Base-by-base conservation (phyloP, 352 stramenopile species). In the Globisporangium nagaii region DNA sequence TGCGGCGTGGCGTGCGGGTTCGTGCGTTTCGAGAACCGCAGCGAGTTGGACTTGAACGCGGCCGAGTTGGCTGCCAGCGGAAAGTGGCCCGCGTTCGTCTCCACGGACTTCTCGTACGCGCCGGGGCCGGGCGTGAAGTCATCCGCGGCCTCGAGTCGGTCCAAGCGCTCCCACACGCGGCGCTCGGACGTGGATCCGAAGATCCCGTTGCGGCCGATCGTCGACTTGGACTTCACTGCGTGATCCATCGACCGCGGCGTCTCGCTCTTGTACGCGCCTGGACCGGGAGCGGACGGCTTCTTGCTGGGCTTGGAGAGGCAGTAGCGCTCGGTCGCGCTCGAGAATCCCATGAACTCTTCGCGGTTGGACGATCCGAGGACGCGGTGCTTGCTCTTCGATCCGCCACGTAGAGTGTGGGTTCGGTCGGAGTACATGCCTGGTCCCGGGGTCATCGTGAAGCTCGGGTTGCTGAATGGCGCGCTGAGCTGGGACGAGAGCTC, bases 121-220 rank as follows among this genome's bases (percentile, higher is more conserved):
- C 80, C 80, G 2, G 80, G 80, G 2, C 74, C 78, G 5, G 80
- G 81, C 1, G 67, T 83, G 20, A 70, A 55, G 12, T 78, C 74
- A 4, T 87, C 62, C 2, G 60, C 47, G 6, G 30, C 37, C 50
- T 85, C 70, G 31, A 73, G 64, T 20, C 60, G 66, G 43, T 82
- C 74, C 30, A 88, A 64, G 3, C 72, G 64, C 7, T 75, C 75
- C 81, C 79, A 91, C 5, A 91, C 63, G 35, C 80, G 73, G n/a
- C 81, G 72, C 56, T 88, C 78, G 1, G 81, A 82, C 2, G 70
- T 91, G 12, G 79, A 79, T n/a, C 81, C 81, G 56, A 91, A 91
- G 17, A 86, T 68, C 27, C 81, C 79, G 41, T 82, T 80, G 39
- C 81, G 75, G 2, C 81, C 81, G 17, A 90, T 70, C 8, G 63